These are phyloP conservation scores for Rhodotorula kratochvilovae DNA, from an alignment of 768 basidiomycete genomes.

Conservation along the genomic window DNA sequence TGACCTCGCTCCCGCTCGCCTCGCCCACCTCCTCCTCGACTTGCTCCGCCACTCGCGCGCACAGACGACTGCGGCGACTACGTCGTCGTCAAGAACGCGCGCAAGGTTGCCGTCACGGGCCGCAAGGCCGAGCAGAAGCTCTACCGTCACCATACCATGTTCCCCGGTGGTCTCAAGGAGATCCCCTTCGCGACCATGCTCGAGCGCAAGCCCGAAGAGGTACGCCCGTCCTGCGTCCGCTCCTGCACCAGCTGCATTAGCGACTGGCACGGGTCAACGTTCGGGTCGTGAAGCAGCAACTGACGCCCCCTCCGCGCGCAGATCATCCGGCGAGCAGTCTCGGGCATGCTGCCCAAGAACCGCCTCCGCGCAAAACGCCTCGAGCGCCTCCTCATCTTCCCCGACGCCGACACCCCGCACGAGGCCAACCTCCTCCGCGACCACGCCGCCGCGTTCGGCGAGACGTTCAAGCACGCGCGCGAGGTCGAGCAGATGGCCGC, in stretches of 20 bases:
- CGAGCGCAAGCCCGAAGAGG: constrained; percentile 81
- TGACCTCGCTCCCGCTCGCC: too few species aligned
- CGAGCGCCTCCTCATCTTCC: constrained; percentile 82
- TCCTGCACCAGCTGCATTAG: not conserved
- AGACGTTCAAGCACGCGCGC: constrained; percentile 23
- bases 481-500: constrained; percentile 5
- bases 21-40: too few species aligned
- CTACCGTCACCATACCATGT: constrained; percentile 87
- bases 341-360: constrained; percentile 99
- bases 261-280: too few species aligned
- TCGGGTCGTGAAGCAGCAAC: not conserved
- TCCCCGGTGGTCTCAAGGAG: constrained; percentile 87
- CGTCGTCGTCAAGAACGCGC: constrained; percentile 87
- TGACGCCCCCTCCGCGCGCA: constrained; percentile 46
- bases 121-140: constrained; percentile 79
- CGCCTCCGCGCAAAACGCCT: constrained; percentile 82
- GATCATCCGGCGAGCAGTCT: constrained; percentile 93
- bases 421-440: constrained; percentile 71
- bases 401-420: constrained; percentile 63
- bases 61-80: constrained; percentile 97
- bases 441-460: constrained; percentile 51
- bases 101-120: constrained; percentile 77
- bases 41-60: not conserved
- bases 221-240: constrained; percentile 46
- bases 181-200: constrained; percentile 79